phyloP scores from a whole-genome alignment of 2,329 filamentous ascomycete species.

The Falciphora oryzae region DNA sequence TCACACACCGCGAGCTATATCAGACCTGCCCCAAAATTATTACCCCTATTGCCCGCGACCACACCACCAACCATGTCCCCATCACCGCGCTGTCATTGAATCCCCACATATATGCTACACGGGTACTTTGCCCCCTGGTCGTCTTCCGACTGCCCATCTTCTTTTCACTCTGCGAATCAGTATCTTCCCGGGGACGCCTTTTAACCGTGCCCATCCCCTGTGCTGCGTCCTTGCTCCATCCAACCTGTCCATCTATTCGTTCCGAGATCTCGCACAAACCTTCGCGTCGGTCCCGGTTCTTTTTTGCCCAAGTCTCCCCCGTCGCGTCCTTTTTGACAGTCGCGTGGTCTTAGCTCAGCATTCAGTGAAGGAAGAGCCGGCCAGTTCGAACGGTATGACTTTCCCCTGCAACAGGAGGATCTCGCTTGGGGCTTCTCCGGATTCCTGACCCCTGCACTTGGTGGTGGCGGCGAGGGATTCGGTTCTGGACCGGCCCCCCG shows the following conservation, averaged over 20 bases:
- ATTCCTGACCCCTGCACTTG: background rate
- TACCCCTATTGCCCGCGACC: slow-evolving; percentile 24
- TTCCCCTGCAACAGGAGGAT: background rate
- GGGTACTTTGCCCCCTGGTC: slow-evolving; percentile 3
- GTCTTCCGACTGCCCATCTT: slow-evolving; percentile 2
- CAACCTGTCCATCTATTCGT: slow-evolving; percentile 1
- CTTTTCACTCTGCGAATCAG: slow-evolving; percentile 7
- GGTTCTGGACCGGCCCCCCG: background rate
- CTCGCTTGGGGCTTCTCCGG: background rate
- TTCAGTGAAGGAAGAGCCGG: background rate
- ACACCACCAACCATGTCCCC: slow-evolving; percentile 11
- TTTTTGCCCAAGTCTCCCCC: background rate
- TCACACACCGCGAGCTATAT: slow-evolving; percentile 18
- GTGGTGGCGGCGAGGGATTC: background rate
- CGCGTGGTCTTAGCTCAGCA: slow-evolving; percentile 1
- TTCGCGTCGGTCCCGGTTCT: background rate
- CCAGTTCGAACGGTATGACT: background rate
- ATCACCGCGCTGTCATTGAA: slow-evolving; percentile 8
- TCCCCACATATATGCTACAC: slow-evolving; percentile 11
- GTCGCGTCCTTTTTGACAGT: background rate
- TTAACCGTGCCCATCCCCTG: slow-evolving; percentile 10
- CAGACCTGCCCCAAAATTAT: slow-evolving; percentile 23
- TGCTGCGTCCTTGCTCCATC: slow-evolving; percentile 8
- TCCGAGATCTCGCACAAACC: background rate
- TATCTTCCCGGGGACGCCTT: slow-evolving; percentile 6